Conservation (phyloP, 805 yeast genomes). For the Spathaspora sp. region DNA sequence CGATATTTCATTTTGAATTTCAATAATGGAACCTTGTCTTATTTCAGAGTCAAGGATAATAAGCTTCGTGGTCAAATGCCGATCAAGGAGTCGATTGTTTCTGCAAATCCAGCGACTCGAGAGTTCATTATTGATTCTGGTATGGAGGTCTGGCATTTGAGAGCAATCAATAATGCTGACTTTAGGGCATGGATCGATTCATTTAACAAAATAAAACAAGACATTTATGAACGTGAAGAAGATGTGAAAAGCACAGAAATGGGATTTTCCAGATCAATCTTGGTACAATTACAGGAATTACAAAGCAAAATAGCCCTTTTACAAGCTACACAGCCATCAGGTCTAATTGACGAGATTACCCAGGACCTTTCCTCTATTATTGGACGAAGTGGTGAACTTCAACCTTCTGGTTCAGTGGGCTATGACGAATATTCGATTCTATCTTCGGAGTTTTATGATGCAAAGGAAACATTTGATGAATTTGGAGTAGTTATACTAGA, state of each 20-base stretch:
- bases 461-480: slow-evolving; percentile 57
- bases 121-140: slow-evolving; percentile 89
- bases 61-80: slow-evolving; percentile 91
- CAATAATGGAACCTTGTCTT: slow-evolving; percentile 78
- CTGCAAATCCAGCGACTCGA: slow-evolving; percentile 64
- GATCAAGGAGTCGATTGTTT: slow-evolving; percentile 72
- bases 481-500: slow-evolving; percentile 53
- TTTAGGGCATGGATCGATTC: slow-evolving; percentile 85
- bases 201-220: slow-evolving; percentile 50
- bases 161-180: slow-evolving; percentile 59
- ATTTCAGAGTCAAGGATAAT: slow-evolving; percentile 70
- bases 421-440: slow-evolving; percentile 25
- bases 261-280: neutral
- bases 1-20: slow-evolving; percentile 82
- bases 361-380: slow-evolving; percentile 18
- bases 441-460: slow-evolving; percentile 50
- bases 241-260: neutral
- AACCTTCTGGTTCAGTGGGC: slow-evolving; percentile 2
- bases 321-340: slow-evolving; percentile 9
- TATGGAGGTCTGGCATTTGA: slow-evolving; percentile 88
- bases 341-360: slow-evolving; percentile 10
- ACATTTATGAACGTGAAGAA: neutral
- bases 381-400: slow-evolving; percentile 10
- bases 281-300: slow-evolving; percentile 15
- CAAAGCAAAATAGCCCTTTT: slow-evolving; percentile 20